Evolutionary conservation across 371 early-diverging fungal species (phyloP).

Genomic region (Mucor ambiguus): DNA sequence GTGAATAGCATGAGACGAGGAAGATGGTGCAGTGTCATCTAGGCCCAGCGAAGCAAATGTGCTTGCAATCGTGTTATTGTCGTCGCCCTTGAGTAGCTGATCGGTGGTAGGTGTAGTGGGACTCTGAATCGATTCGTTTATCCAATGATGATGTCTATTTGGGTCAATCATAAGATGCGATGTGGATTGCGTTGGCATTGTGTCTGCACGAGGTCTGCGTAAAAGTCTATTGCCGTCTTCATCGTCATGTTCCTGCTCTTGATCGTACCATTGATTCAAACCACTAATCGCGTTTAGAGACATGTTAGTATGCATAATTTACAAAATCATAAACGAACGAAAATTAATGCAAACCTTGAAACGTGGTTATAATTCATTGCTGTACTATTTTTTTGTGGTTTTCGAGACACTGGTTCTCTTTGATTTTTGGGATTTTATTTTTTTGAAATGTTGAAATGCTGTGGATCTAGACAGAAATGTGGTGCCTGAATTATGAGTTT

Average conservation of each 20-base stretch:
- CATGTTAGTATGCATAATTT: slow-evolving; percentile 4
- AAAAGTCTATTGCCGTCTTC: not conserved
- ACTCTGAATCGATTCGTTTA: slow-evolving; percentile 13
- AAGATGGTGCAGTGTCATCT: slow-evolving; percentile 48
- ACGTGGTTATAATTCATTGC: not conserved
- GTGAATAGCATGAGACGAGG: slow-evolving; percentile 13
- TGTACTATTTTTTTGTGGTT: too few relatives aligned
- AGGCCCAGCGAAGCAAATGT: slow-evolving; percentile 74
- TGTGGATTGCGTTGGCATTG: slow-evolving; percentile 59
- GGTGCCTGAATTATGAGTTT: too few relatives aligned
- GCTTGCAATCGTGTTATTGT: slow-evolving; percentile 55
- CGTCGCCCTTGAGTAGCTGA: slow-evolving; percentile 34
- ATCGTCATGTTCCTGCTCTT: not conserved
- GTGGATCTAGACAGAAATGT: too few relatives aligned
- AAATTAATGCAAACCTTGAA: slow-evolving; percentile 11
- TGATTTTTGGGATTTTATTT: not conserved
- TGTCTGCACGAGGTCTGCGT: slow-evolving; percentile 73
- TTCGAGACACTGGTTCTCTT: not conserved
- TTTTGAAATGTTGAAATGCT: slow-evolving; percentile 7
- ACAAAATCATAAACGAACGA: not conserved
- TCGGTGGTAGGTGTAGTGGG: slow-evolving; percentile 42
- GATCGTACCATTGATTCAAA: not conserved
- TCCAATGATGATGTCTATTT: slow-evolving; percentile 1
- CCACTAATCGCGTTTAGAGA: not conserved
- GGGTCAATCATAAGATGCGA: slow-evolving; percentile 29